These are phyloP conservation scores for Massariosphaeria phaeospora DNA, from an alignment of 495 filamentous ascomycete genomes.

Conservation along the genomic window DNA sequence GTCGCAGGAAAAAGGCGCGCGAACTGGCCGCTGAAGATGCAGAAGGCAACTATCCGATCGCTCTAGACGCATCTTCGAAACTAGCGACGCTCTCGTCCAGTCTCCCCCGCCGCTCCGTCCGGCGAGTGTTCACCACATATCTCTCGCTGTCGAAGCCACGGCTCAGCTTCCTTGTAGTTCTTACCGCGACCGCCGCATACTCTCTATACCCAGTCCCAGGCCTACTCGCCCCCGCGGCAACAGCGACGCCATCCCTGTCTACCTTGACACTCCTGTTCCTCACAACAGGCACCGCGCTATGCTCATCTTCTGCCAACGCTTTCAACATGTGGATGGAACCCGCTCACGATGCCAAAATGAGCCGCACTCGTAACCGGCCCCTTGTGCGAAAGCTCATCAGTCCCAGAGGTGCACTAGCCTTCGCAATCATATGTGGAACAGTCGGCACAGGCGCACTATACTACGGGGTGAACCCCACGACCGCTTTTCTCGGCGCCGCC, in stretches of 20 bases:
- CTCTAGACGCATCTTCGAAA: constrained; percentile 77
- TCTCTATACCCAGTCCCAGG: constrained; percentile 84
- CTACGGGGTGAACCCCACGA: constrained; percentile 88
- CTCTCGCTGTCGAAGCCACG: constrained; percentile 93
- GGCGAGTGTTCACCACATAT: constrained; percentile 73
- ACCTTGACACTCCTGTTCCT: constrained; percentile 89
- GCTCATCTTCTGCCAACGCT: constrained; percentile 81
- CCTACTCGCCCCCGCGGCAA: constrained; percentile 64
- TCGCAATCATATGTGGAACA: constrained; percentile 66
- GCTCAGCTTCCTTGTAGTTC: constrained; percentile 82
- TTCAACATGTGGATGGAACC: constrained; percentile 97
- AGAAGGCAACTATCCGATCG: constrained; percentile 45
- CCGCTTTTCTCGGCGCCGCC: constrained; percentile 72
- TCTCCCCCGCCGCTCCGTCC: constrained; percentile 63
- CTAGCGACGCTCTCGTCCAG: constrained; percentile 67
- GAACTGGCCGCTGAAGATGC: constrained; percentile 14
- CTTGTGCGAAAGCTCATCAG: constrained; percentile 78
- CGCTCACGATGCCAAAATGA: constrained; percentile 85
- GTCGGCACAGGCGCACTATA: constrained; percentile 67
- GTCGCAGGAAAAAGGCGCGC: constrained; percentile 36
- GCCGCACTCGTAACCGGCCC: constrained; percentile 80
- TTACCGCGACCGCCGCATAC: constrained; percentile 88
- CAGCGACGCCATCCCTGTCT: constrained; percentile 74
- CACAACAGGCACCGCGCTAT: constrained; percentile 80
- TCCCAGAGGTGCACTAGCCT: constrained; percentile 67